phyloP scores from a whole-genome alignment of 176 grass and related monocot genomes.

The Zea luxurians region DNA sequence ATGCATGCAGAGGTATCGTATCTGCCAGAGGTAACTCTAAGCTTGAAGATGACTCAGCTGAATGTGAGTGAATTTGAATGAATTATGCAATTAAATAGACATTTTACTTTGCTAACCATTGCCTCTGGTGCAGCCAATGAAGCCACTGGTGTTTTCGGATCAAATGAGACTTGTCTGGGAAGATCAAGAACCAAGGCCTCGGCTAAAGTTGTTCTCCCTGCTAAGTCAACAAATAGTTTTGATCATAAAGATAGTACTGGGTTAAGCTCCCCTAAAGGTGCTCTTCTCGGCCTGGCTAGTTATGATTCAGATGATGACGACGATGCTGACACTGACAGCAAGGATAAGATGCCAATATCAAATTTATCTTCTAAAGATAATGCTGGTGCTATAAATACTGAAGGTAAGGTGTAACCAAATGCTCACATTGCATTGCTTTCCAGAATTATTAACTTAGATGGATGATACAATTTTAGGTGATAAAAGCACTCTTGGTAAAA shows the following conservation, averaged over 20 bases:
- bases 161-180: slow-evolving; percentile 40
- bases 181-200: slow-evolving; percentile 46
- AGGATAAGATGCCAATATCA: too few species aligned
- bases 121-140: slow-evolving; percentile 61
- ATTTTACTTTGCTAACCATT: slow-evolving; percentile 28
- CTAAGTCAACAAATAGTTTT: slow-evolving; percentile 38
- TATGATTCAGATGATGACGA: slow-evolving; percentile 74
- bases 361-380: too few species aligned
- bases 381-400: too few species aligned
- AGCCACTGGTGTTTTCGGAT: slow-evolving; percentile 33
- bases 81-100: slow-evolving; percentile 35
- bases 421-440: too few species aligned
- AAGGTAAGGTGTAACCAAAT: too few species aligned
- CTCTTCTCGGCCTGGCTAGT: slow-evolving; percentile 89
- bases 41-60: slow-evolving; percentile 64
- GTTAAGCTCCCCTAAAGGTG: slow-evolving; percentile 53
- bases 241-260: slow-evolving; percentile 32
- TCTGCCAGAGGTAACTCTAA: too few species aligned
- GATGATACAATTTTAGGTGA: slow-evolving; percentile 42
- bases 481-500: slow-evolving; percentile 27
- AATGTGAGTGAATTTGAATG: slow-evolving; percentile 51
- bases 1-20: too few species aligned
- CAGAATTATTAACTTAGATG: too few species aligned
- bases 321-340: too few species aligned
- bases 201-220: slow-evolving; percentile 47